phyloP scores from a whole-genome alignment of 2,329 filamentous ascomycete species.

The Fusarium mundagurra region DNA sequence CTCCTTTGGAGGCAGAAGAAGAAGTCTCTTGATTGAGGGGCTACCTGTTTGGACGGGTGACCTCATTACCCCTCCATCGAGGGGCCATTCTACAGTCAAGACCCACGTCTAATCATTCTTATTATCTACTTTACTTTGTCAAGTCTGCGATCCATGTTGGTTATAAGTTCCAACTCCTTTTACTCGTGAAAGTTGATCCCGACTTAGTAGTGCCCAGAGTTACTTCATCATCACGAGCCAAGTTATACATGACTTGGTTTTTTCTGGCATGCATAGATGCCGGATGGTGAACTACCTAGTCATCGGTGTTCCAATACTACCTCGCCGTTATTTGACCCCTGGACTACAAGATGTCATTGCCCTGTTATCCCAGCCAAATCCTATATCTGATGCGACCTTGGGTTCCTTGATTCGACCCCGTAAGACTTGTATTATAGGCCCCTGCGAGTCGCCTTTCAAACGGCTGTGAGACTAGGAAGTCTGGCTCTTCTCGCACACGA shows the following conservation, averaged over 20 bases:
- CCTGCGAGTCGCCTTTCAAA: not conserved
- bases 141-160: no score
- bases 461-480: not conserved
- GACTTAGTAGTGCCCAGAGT: not conserved
- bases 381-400: not conserved
- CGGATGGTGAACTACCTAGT: not conserved
- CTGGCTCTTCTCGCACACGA: not conserved
- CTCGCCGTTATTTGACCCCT: not conserved
- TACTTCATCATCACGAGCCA: not conserved
- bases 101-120: not conserved
- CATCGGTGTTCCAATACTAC: not conserved
- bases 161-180: not conserved
- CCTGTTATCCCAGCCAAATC: not conserved
- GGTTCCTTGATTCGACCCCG: not conserved
- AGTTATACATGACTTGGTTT: not conserved
- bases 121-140: no score
- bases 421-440: not conserved
- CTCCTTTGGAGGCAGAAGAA: not conserved
- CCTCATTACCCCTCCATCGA: conserved; percentile 20
- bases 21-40: not conserved
- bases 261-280: not conserved
- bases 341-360: not conserved
- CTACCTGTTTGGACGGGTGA: conserved; percentile 14
- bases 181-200: not conserved
- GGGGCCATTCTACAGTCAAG: conserved; percentile 3